These are phyloP conservation scores for Cyclocybe aegerita DNA, from an alignment of 768 basidiomycete genomes.

Conservation along the genomic window DNA sequence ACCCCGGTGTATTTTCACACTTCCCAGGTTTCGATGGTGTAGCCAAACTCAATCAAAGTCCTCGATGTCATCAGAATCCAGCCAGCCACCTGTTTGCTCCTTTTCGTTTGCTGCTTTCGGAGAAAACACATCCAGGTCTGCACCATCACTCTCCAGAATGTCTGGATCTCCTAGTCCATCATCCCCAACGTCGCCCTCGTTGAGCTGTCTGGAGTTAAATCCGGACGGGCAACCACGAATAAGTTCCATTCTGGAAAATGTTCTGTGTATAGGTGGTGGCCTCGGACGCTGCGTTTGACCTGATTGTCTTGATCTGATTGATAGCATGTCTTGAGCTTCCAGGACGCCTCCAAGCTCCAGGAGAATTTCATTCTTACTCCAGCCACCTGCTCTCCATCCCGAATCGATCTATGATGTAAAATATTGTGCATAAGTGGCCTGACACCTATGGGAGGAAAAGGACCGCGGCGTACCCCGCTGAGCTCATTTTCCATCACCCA, in stretches of 20 bases:
- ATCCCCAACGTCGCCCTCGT: conserved; percentile 29
- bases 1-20: not conserved
- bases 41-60: conserved; percentile 31
- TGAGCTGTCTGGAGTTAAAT: conserved; percentile 27
- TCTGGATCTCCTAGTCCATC: conserved; percentile 13
- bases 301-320: too few species aligned
- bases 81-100: conserved; percentile 41
- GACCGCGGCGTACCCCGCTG: conserved; percentile 12
- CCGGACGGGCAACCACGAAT: conserved; percentile 29
- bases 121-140: conserved; percentile 3
- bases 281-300: conserved; percentile 1
- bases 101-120: conserved; percentile 6
- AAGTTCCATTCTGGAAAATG: conserved; percentile 57
- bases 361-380: conserved; percentile 51
- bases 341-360: conserved; percentile 61
- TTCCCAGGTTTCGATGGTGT: not conserved
- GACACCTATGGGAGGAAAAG: not conserved
- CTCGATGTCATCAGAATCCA: conserved; percentile 62
- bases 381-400: conserved; percentile 36
- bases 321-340: conserved; percentile 38
- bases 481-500: conserved; percentile 51
- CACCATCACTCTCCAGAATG: conserved; percentile 25
- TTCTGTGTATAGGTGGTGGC: conserved; percentile 15
- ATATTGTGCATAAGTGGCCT: not conserved
- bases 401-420: conserved; percentile 16